Percentiles rank a stretch among this genome's conserved stretches.
phyloP scores from a whole-genome alignment of 768 basidiomycete genomes.

The Phanerochaete carnosa region DNA sequence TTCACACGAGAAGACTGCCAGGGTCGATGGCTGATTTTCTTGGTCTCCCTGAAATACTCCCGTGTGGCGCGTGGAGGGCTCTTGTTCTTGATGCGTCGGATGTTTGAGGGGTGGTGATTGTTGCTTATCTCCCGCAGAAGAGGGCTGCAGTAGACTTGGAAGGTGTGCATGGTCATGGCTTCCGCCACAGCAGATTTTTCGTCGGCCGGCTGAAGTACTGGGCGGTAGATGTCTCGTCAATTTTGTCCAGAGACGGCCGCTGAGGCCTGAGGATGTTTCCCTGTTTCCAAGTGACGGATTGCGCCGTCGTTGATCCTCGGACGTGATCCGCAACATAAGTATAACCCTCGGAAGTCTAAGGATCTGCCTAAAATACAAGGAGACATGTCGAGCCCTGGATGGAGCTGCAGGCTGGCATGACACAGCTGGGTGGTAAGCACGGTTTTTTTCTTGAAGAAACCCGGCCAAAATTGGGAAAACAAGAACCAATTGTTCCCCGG shows the following conservation, averaged over 20 bases:
- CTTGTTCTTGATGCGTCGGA: not conserved
- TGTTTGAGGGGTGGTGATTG: too few species aligned
- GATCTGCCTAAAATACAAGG: not conserved
- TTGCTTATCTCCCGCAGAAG: too few species aligned
- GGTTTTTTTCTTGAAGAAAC: too few species aligned
- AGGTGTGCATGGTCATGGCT: not conserved
- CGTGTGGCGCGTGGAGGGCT: not conserved
- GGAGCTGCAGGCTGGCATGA: too few species aligned
- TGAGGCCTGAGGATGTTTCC: not conserved
- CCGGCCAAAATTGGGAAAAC: too few species aligned
- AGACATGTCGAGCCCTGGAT: too few species aligned
- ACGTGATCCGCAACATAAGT: not conserved
- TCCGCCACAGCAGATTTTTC: not conserved
- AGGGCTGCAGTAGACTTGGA: not conserved
- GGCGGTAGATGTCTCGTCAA: too few species aligned
- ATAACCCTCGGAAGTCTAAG: not conserved
- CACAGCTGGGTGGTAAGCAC: too few species aligned
- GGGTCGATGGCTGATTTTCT: not conserved
- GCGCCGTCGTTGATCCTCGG: not conserved
- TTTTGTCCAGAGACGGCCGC: not conserved
- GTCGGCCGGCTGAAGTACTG: not conserved
- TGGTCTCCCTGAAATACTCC: not conserved
- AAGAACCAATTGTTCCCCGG: too few species aligned
- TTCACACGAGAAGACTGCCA: not conserved
- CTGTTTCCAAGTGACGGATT: not conserved